Evolutionary conservation across 345 rosid genomes (phyloP), one percentile per base, ranked within the genome.

Genomic region (Odontarrhena argentea): DNA sequence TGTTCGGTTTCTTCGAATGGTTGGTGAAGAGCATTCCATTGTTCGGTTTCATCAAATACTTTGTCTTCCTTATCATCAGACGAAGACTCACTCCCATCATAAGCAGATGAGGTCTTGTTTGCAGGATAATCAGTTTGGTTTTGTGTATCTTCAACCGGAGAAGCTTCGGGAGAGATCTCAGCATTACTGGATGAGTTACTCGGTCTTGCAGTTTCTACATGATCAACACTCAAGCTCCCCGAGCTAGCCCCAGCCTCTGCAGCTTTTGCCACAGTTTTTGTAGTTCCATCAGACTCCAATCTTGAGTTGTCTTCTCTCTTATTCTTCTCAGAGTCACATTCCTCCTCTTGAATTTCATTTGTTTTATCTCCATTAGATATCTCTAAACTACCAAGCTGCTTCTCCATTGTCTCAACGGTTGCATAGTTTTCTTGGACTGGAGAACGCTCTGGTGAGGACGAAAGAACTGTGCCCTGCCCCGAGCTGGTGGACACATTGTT

Each of bases 71-170:
- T 60, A 55, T 75, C 85, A n/a, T 82, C 92, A 71, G 55, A 80
- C 1, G 96, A 92, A 69, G 98, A 87, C 72, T 86, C 65, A 18
- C 84, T 82, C 53, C 84, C 89, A 77, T 85, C 90, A 73, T 86
- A 87, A 47, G 89, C 87, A 72, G 74, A 86, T 50, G 79, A 62
- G 41, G 83, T 82, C 67, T 82, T 83, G 65, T 76, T 63, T 53
- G 79, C 75, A 32, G 25, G 63, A 58, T 15, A 11, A 60, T 52
- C 56, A 14, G 5, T 22, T 25, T 45, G 63, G 53, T 10, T 18
- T 28, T 37, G 63, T 22, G 53, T 41, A 10, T 73, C 63, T 59
- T 73, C 63, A 28, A 65, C 9, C 13, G 58, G 73, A 43, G 73
- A 73, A n/a, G 51, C 57, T n/a, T 67, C 38, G 3, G 63, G 68